Conservation (phyloP, 1,284 basidiomycete genomes). For the Ganoderma boninense region DNA sequence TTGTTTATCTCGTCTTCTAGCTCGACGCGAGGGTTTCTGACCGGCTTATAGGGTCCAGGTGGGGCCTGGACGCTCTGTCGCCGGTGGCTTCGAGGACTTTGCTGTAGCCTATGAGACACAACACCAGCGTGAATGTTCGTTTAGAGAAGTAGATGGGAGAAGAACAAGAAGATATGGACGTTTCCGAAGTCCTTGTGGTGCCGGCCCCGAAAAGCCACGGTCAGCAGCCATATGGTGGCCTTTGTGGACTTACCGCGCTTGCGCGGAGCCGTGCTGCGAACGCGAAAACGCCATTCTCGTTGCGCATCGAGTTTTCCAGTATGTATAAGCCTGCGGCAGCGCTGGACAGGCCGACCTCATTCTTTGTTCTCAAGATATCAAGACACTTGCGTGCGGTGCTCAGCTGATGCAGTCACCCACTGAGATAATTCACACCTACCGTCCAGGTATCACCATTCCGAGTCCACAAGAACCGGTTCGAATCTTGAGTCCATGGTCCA, state of each 20-base stretch:
- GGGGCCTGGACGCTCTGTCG: background rate
- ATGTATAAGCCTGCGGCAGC: too few species aligned
- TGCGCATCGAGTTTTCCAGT: too few species aligned
- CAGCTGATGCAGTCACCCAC: too few species aligned
- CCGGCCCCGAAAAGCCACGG: background rate
- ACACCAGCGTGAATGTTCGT: background rate
- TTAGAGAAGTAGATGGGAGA: background rate
- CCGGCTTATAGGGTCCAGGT: background rate
- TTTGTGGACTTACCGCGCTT: background rate
- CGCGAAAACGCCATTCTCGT: background rate
- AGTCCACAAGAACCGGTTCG: too few species aligned
- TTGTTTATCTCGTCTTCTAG: background rate
- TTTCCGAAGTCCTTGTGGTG: background rate
- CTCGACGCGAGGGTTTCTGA: background rate
- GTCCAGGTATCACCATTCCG: too few species aligned
- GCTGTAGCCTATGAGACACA: background rate
- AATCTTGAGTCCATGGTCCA: too few species aligned
- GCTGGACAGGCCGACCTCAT: too few species aligned
- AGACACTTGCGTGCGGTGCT: too few species aligned
- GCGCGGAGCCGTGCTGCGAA: background rate
- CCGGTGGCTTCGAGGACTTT: background rate
- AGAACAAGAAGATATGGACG: background rate
- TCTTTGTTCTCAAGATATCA: too few species aligned
- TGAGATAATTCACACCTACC: too few species aligned
- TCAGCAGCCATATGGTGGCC: conserved; percentile 5